Evolutionary conservation across 495 filamentous ascomycete genomes (phyloP).

Genomic region (Tuber melanosporum): DNA sequence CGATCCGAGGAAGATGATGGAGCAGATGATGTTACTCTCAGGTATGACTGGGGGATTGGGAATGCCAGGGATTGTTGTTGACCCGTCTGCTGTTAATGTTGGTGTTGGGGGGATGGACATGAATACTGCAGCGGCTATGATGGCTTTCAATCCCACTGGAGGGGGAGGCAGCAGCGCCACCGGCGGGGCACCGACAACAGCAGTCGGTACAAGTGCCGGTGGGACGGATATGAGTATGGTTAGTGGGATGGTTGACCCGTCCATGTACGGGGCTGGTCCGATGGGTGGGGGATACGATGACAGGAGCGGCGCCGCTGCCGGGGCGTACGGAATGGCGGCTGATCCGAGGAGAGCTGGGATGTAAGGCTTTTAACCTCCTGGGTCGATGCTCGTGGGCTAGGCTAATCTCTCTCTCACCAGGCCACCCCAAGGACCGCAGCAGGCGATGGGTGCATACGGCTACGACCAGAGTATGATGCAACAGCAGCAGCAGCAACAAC

Average conservation of each 20-base stretch:
- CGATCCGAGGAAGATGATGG: conserved; percentile 74
- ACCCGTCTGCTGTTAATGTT: conserved; percentile 40
- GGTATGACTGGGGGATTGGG: conserved; percentile 55
- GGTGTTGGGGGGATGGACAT: conserved; percentile 38
- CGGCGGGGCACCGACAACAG: conserved; percentile 20
- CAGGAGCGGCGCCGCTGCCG: conserved; percentile 46
- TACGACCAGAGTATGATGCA: conserved; percentile 51
- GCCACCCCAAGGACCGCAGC: conserved; percentile 48
- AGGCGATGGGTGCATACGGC: conserved; percentile 51
- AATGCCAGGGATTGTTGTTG: conserved; percentile 64
- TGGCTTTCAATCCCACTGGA: conserved; percentile 40
- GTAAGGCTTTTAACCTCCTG: conserved; percentile 27
- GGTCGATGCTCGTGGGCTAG: conserved; percentile 22
- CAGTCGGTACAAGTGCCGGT: conserved; percentile 13
- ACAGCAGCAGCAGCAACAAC: conserved; percentile 24
- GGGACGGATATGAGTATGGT: conserved; percentile 51
- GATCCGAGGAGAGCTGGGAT: conserved; percentile 45
- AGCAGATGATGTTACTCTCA: conserved; percentile 80
- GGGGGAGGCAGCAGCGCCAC: conserved; percentile 34
- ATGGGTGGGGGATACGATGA: conserved; percentile 49
- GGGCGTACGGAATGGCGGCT: conserved; percentile 41
- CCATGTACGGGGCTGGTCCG: conserved; percentile 80
- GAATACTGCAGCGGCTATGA: conserved; percentile 26
- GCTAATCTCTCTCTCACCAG: conserved; percentile 20
- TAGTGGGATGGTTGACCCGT: conserved; percentile 65